Base-by-base conservation (phyloP, 129 eudicot genomes). In the Pseudognaphalium luteoalbum region DNA sequence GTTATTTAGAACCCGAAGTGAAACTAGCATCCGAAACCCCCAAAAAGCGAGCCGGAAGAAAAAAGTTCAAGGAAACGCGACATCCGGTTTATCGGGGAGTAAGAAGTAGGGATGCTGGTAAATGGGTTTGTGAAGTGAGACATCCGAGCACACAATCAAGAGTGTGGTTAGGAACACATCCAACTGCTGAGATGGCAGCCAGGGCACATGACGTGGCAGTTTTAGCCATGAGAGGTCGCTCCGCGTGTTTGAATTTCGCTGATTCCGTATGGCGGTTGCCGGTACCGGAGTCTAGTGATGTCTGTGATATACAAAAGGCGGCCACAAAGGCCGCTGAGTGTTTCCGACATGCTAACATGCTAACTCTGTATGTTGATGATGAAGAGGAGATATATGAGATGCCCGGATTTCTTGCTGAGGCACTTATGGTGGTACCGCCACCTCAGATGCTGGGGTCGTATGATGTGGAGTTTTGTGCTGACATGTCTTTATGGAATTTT, bases 231-330 rank as follows among this genome's bases (percentile, higher is more conserved):
- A 71, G 92, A 5, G 96, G 92, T 0, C 80, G 78, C 0, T 76
- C 72, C 16, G 96, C 90, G 4, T 87, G 96, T 61, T 77, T 90
- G 28, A 89, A 89, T 17, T 89, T 89, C 50, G 90, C 96, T 0
- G 92, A 90, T 77, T 90, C 92, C 0, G 68, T 89, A 1, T 90
- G 90, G 96, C 76, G 92, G 63, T 79, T 90, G 62, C 96, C 92
- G 7, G 75, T 84, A 7, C 92, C 90, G 1, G 86, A 85, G 2
- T 87, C 96, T 0, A 0, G 62, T 14, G 76, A 72, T 5, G 57
- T 83, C 4, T 76, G 87, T 84, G 90, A 87, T 61, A 87, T 90
- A 50, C 88, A 87, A 71, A 83, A 57, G 74, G 88, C 96, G 0
- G 96, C 92, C 0, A 84, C 90, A 0, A 85, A 83, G 74, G 96